Evolutionary conservation across 352 stramenopile species (phyloP), one percentile per base, ranked within the genome.

Genomic region (Heterotrichella gracilis): DNA sequence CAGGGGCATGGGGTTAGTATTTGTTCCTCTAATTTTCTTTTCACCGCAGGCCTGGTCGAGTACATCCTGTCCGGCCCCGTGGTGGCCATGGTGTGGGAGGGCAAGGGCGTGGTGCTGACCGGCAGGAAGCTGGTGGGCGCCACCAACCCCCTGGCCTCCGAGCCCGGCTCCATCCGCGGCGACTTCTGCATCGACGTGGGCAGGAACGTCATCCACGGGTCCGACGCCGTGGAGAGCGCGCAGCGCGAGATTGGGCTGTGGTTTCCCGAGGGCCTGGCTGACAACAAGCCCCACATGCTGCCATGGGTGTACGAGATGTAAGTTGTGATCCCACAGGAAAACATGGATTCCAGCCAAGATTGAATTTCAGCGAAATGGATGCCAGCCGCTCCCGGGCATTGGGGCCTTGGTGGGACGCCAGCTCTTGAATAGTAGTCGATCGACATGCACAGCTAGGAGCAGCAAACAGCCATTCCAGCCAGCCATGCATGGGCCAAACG

Each of bases 181-280:
- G 89, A 96, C 80, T 94, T 88, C 78, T 94, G 86, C 77, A 82
- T 95, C 73, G 82, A 92, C 70, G 78, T 87, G 24, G 81, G 73
- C 68, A 39, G 72, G 24, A 75, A 78, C 68, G 41, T 74, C 70
- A 17, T 3, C n/a, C 71, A 74, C 63, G 72, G 40, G n/a, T 94
- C 83, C 78, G 90, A 96, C 78, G 87, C 87, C 70, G 88, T 97
- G 20, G 92, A 97, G 70, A 93, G 82, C 74, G 92, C 91, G 74
- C 81, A 97, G 64, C 82, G 90, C 71, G 93, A 99, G 80, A 98
- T 98, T 79, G 83, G 74, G 14, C 82, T 94, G 66, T 99, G 93
- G 93, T 99, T 99, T 82, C 83, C 82, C 14, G 82, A 89, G 73
- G 90, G 88, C 70, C 72, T 94, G 69, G 78, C 78, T 39, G 82